Conservation (phyloP, 257 asterid genomes). For the Avicennia marina region DNA sequence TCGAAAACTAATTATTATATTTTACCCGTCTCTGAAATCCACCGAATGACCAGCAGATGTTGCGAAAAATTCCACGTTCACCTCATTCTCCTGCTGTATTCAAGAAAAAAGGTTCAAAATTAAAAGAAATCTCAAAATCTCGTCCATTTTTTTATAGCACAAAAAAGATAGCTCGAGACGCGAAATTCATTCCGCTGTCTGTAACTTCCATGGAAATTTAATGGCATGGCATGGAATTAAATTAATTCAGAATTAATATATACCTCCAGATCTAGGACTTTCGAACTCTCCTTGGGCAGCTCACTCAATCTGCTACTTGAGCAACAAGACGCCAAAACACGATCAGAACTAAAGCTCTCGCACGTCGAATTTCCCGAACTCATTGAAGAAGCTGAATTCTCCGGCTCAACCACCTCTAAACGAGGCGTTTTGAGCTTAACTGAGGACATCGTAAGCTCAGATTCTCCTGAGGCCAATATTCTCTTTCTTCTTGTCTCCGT, state of each 20-base stretch:
- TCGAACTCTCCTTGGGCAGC: conserved; percentile 17
- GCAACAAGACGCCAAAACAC: conserved; percentile 30
- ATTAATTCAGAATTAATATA: neutral
- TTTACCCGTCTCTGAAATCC: conserved; percentile 38
- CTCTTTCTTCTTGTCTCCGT: conserved; percentile 31
- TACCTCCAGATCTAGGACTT: conserved; percentile 55
- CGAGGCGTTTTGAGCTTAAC: conserved; percentile 30
- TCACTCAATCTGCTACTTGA: conserved; percentile 39
- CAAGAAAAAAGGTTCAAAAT: conserved; percentile 19
- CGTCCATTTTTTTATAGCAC: neutral
- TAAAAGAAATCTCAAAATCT: conserved; percentile 11
- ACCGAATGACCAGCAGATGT: conserved; percentile 32
- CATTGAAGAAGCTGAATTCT: conserved; percentile 6
- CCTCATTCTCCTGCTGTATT: conserved; percentile 34
- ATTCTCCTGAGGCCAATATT: conserved; percentile 21
- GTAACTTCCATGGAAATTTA: conserved; percentile 16
- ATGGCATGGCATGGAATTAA: conserved; percentile 1
- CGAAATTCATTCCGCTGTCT: conserved; percentile 18
- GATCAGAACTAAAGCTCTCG: conserved; percentile 18
- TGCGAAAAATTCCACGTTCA: conserved; percentile 19
- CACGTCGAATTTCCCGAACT: conserved; percentile 26
- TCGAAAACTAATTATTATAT: neutral
- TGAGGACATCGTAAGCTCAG: conserved; percentile 24
- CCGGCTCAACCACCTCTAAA: conserved; percentile 14
- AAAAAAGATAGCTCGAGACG: conserved; percentile 16